Evolutionary conservation across 2,329 filamentous ascomycete species (phyloP), one percentile per base, ranked within the genome.

Genomic region (Chaetomium strumarium): DNA sequence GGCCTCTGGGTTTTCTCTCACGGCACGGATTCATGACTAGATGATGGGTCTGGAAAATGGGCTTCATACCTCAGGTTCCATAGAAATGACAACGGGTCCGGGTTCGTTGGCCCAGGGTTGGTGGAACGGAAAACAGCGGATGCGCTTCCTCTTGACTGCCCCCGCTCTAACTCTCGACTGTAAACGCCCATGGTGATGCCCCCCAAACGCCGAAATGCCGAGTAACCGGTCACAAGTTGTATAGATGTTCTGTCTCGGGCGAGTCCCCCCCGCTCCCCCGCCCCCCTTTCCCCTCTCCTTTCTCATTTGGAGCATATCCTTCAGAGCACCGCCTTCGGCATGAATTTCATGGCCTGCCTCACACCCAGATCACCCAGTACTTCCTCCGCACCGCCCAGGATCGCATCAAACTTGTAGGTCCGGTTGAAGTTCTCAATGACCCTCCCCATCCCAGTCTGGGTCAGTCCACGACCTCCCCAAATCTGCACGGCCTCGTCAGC

Each of bases 401-500:
- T 87, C 19, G 85, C 78, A 67, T 88, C 84, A 52, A 88, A 93
- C 72, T 93, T 93, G 71, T 91, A 88, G 2, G 85, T 89, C 43
- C 88, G 77, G 68, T 92, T 81, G 72, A 93, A 93, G 77, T 88
- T 86, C 72, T 95, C 89, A 56, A 95, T 83, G 31, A 89, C 77
- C 47, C 80, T 79, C 44, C 89, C 90, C 89, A 95, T 95, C 14
- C 89, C 89, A 0, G 79, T 80, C 70, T 90, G 85, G 1, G 90
- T 95, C 9, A 95, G 69, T 3, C 83, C 89, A 50, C 89, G 78
- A 7, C 90, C 90, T 43, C 90, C 90, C 70, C 90, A 95, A 64
- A 95, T 91, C 66, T 93, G 90, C 5, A 89, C 84, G 2, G 88
- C 80, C 64, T 91, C 85, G 67, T 93, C 88, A 55, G 90, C 88